A percentile compares a stretch with the other conserved stretches of the same genome.
phyloP scores from a whole-genome alignment of 164 flowering plant species.

The Buxus sempervirens region DNA sequence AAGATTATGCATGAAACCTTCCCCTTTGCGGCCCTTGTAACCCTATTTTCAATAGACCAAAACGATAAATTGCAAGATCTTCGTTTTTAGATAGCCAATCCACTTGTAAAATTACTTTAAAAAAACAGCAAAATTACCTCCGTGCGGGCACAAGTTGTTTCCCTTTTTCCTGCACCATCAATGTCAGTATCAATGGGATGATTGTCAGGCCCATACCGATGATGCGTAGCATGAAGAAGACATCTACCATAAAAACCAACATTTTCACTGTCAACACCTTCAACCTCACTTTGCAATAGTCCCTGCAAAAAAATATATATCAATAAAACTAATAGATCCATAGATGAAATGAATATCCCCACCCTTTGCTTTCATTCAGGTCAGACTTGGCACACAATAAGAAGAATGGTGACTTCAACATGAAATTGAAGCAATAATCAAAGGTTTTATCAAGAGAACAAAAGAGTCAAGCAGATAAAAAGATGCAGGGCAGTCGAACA shows the following conservation, averaged over 20 bases:
- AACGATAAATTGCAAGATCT: neutral
- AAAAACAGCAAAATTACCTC: conserved; percentile 34
- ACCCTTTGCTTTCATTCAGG: no score
- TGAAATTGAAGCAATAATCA: no score
- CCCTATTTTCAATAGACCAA: conserved; percentile 32
- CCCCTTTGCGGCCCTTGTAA: conserved; percentile 56
- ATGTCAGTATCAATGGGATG: conserved; percentile 19
- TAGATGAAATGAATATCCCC: no score
- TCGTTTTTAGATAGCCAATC: neutral
- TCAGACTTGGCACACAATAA: no score
- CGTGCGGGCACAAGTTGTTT: conserved; percentile 54
- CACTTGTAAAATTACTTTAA: neutral
- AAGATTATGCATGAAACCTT: conserved; percentile 33
- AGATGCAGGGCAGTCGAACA: no score
- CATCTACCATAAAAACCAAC: conserved; percentile 66
- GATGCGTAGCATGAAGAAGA: conserved; percentile 38
- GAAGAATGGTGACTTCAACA: no score
- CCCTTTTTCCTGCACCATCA: conserved; percentile 19
- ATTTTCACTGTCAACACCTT: conserved; percentile 52
- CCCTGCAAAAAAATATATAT: conserved; percentile 53
- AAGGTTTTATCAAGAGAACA: no score
- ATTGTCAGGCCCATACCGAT: conserved; percentile 12
- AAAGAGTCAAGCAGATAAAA: no score
- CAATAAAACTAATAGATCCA: neutral
- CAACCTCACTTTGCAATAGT: conserved; percentile 61